These are phyloP conservation scores for Tetracladium marchalianum DNA, from an alignment of 495 filamentous ascomycete genomes.

Conservation along the genomic window DNA sequence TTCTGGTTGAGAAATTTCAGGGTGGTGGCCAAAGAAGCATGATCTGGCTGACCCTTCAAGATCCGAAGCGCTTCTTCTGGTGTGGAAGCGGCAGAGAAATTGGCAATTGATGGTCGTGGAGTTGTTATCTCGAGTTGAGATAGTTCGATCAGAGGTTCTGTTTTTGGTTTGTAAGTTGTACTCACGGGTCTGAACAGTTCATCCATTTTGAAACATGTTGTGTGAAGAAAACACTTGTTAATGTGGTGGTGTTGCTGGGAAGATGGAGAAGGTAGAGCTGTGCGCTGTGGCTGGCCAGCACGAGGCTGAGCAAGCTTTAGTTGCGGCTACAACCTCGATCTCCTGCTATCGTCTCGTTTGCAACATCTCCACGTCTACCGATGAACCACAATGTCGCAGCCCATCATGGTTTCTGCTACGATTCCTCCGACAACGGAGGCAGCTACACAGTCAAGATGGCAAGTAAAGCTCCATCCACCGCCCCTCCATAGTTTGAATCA, in stretches of 20 bases:
- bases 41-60: constrained; percentile 55
- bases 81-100: constrained; percentile 1
- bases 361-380: not conserved
- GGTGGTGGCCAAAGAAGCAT: constrained; percentile 40
- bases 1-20: constrained; percentile 43
- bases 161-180: constrained; percentile 25
- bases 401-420: constrained; percentile 21
- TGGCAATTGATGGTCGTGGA: constrained; percentile 18
- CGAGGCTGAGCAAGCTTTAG: constrained; percentile 1
- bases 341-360: constrained; percentile 1
- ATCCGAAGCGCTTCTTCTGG: constrained; percentile 50
- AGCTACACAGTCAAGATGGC: constrained; percentile 7
- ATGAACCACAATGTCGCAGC: constrained; percentile 16
- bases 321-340: constrained; percentile 6
- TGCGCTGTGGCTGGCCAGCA: not conserved
- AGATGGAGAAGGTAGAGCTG: not conserved
- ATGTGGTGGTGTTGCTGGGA: not conserved
- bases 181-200: constrained; percentile 39
- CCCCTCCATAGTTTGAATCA: not conserved
- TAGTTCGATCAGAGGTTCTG: constrained; percentile 15
- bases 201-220: constrained; percentile 30
- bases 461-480: not conserved
- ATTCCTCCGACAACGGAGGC: not conserved
- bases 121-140: not conserved
- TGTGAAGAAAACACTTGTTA: not conserved